These are phyloP conservation scores for Solanum infundibuliforme DNA, from an alignment of 257 asterid genomes.

Conservation along the genomic window DNA sequence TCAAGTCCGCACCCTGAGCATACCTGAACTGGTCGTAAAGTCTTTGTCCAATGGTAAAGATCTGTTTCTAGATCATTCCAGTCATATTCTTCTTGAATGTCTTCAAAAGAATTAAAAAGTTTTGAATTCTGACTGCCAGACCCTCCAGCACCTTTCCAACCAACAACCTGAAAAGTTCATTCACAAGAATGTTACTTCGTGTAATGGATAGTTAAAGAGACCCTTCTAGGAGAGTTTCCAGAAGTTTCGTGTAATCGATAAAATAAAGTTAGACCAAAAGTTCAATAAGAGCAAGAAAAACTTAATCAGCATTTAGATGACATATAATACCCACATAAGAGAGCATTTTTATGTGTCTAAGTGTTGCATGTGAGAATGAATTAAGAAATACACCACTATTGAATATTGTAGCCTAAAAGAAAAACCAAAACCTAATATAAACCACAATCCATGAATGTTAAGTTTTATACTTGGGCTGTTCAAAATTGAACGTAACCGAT, in stretches of 20 bases:
- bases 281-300: background rate
- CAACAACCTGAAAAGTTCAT: conserved; percentile 52
- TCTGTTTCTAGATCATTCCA: conserved; percentile 70
- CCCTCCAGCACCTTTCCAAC: conserved; percentile 39
- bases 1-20: conserved; percentile 23
- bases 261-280: background rate
- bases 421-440: background rate
- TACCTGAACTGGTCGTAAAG: conserved; percentile 91
- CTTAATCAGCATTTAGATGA: background rate
- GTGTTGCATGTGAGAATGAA: background rate
- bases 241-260: background rate
- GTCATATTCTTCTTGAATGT: conserved; percentile 38
- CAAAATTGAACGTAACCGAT: background rate
- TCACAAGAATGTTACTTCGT: background rate
- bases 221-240: background rate
- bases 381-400: background rate
- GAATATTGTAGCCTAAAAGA: background rate
- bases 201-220: background rate
- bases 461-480: background rate
- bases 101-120: conserved; percentile 19
- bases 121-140: conserved; percentile 30
- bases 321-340: background rate
- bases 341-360: background rate
- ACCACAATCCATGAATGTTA: background rate
- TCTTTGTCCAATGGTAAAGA: conserved; percentile 73